phyloP scores from a whole-genome alignment of 495 filamentous ascomycete genomes.

The Sabuloglossum arenarium region DNA sequence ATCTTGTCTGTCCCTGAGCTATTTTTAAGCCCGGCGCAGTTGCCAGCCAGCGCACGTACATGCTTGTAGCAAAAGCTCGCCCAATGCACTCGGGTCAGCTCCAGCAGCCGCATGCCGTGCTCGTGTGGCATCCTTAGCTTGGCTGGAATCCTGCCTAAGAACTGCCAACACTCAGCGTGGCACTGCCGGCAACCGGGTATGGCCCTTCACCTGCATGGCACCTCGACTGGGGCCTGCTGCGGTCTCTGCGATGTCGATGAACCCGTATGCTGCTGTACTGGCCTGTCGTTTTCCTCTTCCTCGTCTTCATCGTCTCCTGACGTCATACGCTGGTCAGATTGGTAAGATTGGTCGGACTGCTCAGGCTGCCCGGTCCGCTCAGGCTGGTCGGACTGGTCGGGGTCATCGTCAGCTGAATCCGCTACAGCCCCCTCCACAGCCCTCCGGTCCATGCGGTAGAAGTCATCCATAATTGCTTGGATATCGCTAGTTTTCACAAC shows the following conservation, averaged over 20 bases:
- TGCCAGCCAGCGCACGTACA: background rate
- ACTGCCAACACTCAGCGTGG: background rate
- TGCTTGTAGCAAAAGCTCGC: background rate
- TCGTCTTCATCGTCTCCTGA: too few relatives aligned
- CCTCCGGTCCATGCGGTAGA: too few relatives aligned
- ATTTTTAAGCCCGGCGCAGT: background rate
- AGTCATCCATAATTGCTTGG: background rate
- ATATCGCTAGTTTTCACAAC: background rate
- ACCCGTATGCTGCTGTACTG: too few relatives aligned
- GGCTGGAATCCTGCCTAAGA: background rate
- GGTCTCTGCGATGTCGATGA: too few relatives aligned
- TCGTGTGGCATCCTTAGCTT: background rate
- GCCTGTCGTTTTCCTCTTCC: background rate
- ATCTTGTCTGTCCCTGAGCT: background rate
- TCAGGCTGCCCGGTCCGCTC: too few relatives aligned
- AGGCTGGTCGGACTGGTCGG: too few relatives aligned
- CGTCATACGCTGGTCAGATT: too few relatives aligned
- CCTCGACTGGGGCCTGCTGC: too few relatives aligned
- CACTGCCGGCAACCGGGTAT: background rate
- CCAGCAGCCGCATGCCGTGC: background rate
- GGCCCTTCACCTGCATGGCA: background rate
- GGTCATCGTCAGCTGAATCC: too few relatives aligned
- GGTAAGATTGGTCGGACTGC: too few relatives aligned
- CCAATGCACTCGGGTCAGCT: background rate
- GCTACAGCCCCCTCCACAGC: too few relatives aligned